A percentile compares a stretch with the other conserved stretches of the same genome.
These are phyloP conservation scores for Mycena chlorophos DNA, from an alignment of 768 basidiomycete species.

Conservation along the genomic window DNA sequence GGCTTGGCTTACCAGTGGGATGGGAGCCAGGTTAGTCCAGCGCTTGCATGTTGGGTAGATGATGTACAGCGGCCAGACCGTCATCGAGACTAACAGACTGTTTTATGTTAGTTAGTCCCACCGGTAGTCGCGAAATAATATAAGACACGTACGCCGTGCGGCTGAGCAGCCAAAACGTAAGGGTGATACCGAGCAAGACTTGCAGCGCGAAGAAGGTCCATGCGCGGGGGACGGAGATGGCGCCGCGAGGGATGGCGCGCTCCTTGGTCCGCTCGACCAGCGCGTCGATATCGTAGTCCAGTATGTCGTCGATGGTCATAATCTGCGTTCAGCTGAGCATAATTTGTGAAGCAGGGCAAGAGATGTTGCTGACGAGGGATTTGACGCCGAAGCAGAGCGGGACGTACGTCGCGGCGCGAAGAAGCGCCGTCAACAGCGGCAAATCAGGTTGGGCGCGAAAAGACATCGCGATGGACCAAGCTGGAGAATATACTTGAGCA, in stretches of 20 bases:
- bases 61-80: constrained; percentile 33
- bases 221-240: constrained; percentile 28
- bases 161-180: constrained; percentile 24
- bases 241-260: constrained; percentile 29
- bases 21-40: constrained; percentile 33
- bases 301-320: constrained; percentile 34
- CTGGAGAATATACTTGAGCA: constrained; percentile 10
- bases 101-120: background rate
- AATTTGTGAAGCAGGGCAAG: background rate
- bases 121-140: background rate
- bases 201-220: constrained; percentile 32
- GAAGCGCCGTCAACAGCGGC: constrained; percentile 19
- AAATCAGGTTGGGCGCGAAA: constrained; percentile 29
- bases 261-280: constrained; percentile 31
- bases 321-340: constrained; percentile 21
- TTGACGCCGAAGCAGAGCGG: constrained; percentile 34
- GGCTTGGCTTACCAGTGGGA: constrained; percentile 26
- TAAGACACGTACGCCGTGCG: constrained; percentile 21
- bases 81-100: constrained; percentile 28
- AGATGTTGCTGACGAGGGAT: constrained; percentile 26
- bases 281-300: constrained; percentile 31
- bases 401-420: constrained; percentile 26
- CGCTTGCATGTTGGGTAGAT: constrained; percentile 39
- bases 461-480: constrained; percentile 35
- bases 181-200: constrained; percentile 24